Conservation (phyloP, 176 grass and related monocot genomes). For the Carex littledalei region DNA sequence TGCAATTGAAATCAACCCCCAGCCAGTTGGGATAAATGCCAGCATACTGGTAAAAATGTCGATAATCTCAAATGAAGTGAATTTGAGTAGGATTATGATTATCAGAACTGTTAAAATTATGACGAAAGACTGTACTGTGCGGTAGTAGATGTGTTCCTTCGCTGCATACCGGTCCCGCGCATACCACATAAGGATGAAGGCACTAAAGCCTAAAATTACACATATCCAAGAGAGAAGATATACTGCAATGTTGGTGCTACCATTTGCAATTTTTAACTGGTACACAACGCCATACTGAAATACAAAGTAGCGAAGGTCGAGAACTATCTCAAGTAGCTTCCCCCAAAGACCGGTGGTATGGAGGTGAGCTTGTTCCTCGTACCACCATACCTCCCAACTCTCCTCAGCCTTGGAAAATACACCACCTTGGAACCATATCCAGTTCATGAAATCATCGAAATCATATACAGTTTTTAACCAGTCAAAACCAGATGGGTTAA, state of each 20-base stretch:
- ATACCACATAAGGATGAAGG: conserved; percentile 73
- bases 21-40: conserved; percentile 94
- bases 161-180: conserved; percentile 66
- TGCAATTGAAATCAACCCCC: conserved; percentile 93
- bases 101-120: conserved; percentile 55
- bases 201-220: conserved; percentile 56
- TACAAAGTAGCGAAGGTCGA: conserved; percentile 96
- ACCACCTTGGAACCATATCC: conserved; percentile 79
- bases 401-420: conserved; percentile 85
- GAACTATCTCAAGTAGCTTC: conserved; percentile 81
- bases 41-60: conserved; percentile 86
- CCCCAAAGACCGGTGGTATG: conserved; percentile 90
- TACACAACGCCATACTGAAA: conserved; percentile 95
- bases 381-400: conserved; percentile 97
- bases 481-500: conserved; percentile 97
- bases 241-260: conserved; percentile 66
- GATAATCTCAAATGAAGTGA: conserved; percentile 70
- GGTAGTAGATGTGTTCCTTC: conserved; percentile 83
- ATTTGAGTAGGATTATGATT: conserved; percentile 69
- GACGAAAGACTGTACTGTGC: conserved; percentile 49
- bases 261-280: conserved; percentile 70
- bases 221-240: conserved; percentile 94
- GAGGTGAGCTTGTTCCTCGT: conserved; percentile 92
- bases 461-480: conserved; percentile 99
- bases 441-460: conserved; percentile 95